A percentile compares a stretch with the other conserved stretches of the same genome.
Conservation (phyloP, 257 asterid species). For the Solanum phureja region DNA sequence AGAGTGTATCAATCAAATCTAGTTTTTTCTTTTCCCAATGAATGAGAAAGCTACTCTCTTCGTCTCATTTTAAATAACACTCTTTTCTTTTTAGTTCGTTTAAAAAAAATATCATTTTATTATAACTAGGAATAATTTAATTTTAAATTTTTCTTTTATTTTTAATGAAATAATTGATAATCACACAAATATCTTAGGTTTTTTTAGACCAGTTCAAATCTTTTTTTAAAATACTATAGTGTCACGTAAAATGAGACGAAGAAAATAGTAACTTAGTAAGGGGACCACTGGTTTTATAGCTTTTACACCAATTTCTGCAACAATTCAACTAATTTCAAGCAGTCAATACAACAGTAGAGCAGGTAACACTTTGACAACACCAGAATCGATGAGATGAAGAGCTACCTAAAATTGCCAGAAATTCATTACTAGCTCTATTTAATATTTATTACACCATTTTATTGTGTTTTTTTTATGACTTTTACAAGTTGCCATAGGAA, state of each 20-base stretch:
- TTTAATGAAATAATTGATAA: too few species aligned
- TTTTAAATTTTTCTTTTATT: too few species aligned
- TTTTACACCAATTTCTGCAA: not conserved
- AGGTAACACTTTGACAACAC: not conserved
- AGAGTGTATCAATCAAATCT: not conserved
- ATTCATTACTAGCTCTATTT: not conserved
- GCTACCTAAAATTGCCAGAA: not conserved
- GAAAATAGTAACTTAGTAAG: not conserved
- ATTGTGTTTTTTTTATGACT: not conserved
- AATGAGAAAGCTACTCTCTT: not conserved
- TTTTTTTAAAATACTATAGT: accelerated
- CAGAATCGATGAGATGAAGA: not conserved
- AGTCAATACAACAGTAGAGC: not conserved
- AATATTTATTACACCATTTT: not conserved
- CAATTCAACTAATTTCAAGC: not conserved
- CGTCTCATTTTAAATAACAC: too few species aligned
- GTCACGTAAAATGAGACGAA: accelerated
- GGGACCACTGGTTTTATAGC: not conserved
- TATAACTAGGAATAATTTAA: too few species aligned
- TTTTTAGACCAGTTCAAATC: accelerated
- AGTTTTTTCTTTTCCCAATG: not conserved
- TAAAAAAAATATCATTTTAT: too few species aligned
- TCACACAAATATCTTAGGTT: too few species aligned
- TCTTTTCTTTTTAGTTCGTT: too few species aligned
- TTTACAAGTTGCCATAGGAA: not conserved